phyloP scores from a whole-genome alignment of 345 rosid species.

The Eucalyptus caleyi region DNA sequence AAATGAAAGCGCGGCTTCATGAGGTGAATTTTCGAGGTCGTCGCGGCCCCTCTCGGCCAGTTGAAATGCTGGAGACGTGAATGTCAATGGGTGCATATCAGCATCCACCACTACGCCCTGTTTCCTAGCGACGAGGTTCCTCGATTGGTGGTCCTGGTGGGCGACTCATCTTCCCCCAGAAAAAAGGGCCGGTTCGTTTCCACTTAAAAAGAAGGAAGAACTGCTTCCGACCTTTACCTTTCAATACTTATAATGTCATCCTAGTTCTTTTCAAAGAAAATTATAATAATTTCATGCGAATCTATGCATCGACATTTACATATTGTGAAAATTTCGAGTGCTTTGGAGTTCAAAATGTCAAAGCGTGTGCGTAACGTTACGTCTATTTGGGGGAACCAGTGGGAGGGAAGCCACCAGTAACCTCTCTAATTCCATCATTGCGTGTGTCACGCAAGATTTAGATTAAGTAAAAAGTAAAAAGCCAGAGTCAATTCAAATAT shows the following conservation, averaged over 20 bases:
- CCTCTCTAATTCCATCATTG: background rate
- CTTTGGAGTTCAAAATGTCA: background rate
- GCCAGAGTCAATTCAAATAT: background rate
- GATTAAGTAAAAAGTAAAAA: background rate
- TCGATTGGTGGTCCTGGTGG: background rate
- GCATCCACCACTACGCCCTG: background rate
- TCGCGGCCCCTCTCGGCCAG: background rate
- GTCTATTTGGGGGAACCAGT: background rate
- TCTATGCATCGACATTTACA: background rate
- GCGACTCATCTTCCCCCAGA: background rate
- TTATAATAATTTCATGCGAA: background rate
- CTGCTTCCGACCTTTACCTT: background rate
- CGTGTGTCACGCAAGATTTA: background rate
- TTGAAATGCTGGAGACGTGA: background rate
- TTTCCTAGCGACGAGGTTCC: background rate
- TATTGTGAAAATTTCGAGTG: background rate
- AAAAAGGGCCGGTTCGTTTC: background rate
- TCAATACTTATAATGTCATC: background rate
- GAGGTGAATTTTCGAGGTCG: background rate
- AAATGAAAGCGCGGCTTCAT: background rate
- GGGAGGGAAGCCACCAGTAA: background rate
- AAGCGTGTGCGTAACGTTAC: background rate
- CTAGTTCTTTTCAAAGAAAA: background rate
- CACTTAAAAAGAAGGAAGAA: background rate
- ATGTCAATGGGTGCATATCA: background rate